Base-by-base conservation (phyloP, 257 asterid species). In the Salvia hispanica region DNA sequence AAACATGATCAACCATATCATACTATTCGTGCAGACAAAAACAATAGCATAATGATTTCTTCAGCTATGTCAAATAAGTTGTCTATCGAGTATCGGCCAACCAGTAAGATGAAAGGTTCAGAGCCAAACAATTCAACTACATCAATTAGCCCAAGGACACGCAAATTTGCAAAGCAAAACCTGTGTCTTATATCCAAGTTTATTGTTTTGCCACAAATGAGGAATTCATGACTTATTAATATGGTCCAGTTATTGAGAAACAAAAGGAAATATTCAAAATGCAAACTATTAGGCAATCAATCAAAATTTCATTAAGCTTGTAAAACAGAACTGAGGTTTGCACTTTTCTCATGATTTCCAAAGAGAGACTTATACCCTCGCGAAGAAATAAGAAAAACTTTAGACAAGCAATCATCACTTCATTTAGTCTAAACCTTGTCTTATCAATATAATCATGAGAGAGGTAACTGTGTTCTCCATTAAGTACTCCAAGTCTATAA, bases 1-100 rank as follows among this genome's bases (percentile, higher is more conserved):
- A 18, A 69, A 60, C 66, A 71, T 36, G 67, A 71, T 69, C 62
- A 73, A 68, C 55, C 56, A 58, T 55, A 59, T 40, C 42, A 70
- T 48, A 44, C 36, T 11, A 67, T 66, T 69, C 45, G 50, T 54
- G 18, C 45, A 66, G 45, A 56, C 76, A 14, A 11, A 46, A 15
- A n/a, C 45, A 55, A 55, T 8, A 44, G 36, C 10, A 70, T n/a
- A 53, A 37, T 9, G 16, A 28, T 51, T 59, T 16, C 40, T 47
- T 28, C 33, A 54, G 61, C 55, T n/a, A 31, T 33, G 67, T 42
- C 65, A 34, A 55, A n/a, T 65, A 21, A 50, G 50, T 52, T 5
- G 33, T 61, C 59, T 61, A 67, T 33, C 15, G 31, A 28, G n/a
- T n/a, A n/a, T n/a, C n/a, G n/a, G n/a, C 60, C 44, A 60, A 51